These are phyloP conservation scores for Prunus armeniaca DNA, from an alignment of 306 rosid species.

Conservation along the genomic window DNA sequence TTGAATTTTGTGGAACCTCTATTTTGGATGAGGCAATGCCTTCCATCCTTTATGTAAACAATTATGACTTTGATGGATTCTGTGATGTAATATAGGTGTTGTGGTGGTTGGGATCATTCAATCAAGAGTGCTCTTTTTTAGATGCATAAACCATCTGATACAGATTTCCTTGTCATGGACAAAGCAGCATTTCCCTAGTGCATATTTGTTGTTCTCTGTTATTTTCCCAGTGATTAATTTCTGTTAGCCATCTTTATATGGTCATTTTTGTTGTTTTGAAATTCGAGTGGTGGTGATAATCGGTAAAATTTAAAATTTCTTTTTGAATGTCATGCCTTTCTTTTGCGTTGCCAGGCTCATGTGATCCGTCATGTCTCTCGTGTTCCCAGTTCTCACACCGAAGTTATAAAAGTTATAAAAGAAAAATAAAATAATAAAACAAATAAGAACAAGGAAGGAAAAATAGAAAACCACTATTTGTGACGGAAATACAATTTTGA, in stretches of 20 bases:
- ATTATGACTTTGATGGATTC: slow-evolving; percentile 32
- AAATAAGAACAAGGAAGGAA: no score
- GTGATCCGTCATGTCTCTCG: no score
- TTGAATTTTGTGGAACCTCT: slow-evolving; percentile 35
- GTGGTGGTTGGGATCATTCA: slow-evolving; percentile 54
- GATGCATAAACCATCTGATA: slow-evolving; percentile 51
- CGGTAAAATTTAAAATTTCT: no score
- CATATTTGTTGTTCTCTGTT: slow-evolving; percentile 23
- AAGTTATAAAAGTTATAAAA: no score
- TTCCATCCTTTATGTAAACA: slow-evolving; percentile 32
- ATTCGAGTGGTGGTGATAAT: no score
- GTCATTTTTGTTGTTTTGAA: neutral
- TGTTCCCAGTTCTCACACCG: no score
- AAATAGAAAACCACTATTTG: no score
- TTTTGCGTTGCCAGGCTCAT: no score
- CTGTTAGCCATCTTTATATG: neutral
- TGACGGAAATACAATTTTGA: no score
- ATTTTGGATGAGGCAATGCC: slow-evolving; percentile 34
- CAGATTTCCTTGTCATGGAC: slow-evolving; percentile 39
- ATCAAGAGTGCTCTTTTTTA: slow-evolving; percentile 41
- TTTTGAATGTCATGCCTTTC: no score
- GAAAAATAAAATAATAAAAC: no score
- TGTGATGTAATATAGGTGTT: slow-evolving; percentile 59
- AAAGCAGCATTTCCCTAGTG: slow-evolving; percentile 27
- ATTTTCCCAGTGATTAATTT: neutral